Evolutionary conservation across 768 basidiomycete species (phyloP).

Genomic region (Hypsizygus marmoreus): DNA sequence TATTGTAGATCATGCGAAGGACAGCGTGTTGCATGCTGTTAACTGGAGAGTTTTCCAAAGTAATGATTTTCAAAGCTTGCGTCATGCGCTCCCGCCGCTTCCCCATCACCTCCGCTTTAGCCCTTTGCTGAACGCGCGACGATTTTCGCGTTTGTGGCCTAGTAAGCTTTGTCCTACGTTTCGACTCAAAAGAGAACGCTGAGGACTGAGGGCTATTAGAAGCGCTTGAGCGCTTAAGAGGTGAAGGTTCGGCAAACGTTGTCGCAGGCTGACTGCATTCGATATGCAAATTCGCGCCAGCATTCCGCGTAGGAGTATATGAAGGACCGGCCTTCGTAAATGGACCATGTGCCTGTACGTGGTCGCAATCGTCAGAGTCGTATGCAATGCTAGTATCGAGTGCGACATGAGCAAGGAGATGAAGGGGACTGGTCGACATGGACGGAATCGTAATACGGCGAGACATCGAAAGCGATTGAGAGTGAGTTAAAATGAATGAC

Average conservation of each 20-base stretch:
- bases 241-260: conserved; percentile 20
- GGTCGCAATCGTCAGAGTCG: conserved; percentile 19
- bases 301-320: conserved; percentile 18
- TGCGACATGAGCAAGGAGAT: conserved; percentile 38
- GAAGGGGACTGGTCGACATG: conserved; percentile 32
- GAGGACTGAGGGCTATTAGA: conserved; percentile 23
- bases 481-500: conserved; percentile 22
- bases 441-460: conserved; percentile 17
- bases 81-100: conserved; percentile 36
- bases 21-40: conserved; percentile 58
- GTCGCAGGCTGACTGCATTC: conserved; percentile 22
- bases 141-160: conserved; percentile 28
- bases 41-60: conserved; percentile 57
- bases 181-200: conserved; percentile 20
- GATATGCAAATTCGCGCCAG: conserved; percentile 27
- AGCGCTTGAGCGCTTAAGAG: conserved; percentile 31
- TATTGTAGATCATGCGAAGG: conserved; percentile 63
- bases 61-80: conserved; percentile 41
- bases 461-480: conserved; percentile 32
- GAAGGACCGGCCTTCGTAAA: conserved; percentile 7
- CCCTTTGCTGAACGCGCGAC: conserved; percentile 25
- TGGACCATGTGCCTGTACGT: conserved; percentile 5
- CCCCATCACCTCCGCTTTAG: conserved; percentile 31
- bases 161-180: conserved; percentile 26
- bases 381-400: conserved; percentile 19